Conservation (phyloP, 1,139 yeast species). For the Kluyveromyces marxianus region DNA sequence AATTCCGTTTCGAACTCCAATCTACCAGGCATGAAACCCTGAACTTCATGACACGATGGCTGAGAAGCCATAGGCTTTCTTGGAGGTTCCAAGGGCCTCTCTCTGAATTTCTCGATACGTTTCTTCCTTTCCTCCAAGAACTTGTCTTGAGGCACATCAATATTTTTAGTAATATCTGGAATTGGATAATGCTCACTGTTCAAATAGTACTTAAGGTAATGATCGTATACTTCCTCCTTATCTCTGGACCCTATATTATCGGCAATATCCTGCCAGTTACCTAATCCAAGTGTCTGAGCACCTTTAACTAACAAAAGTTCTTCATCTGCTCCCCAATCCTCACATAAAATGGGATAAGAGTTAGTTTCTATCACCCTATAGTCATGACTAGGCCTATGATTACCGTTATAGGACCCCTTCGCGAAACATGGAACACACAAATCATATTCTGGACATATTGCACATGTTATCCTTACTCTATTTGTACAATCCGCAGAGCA, state of each 20-base stretch:
- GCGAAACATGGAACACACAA: conserved; percentile 95
- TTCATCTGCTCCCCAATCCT: conserved; percentile 98
- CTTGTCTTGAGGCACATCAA: conserved; percentile 57
- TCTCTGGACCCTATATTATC: conserved; percentile 91
- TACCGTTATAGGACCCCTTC: conserved; percentile 69
- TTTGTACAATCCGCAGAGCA: conserved; percentile 93
- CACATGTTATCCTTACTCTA: conserved; percentile 84
- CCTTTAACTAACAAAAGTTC: conserved; percentile 85
- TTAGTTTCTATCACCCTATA: conserved; percentile 89
- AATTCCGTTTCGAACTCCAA: conserved; percentile 93
- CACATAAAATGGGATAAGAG: conserved; percentile 84
- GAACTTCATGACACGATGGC: conserved; percentile 94
- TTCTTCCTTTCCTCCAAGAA: conserved; percentile 62
- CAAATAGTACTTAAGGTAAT: conserved; percentile 65
- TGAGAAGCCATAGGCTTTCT: conserved; percentile 85
- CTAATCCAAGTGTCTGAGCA: conserved; percentile 82
- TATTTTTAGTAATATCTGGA: conserved; percentile 69
- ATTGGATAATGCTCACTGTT: conserved; percentile 69
- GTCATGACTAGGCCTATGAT: conserved; percentile 92
- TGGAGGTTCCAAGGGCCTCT: conserved; percentile 69
- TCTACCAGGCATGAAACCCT: conserved; percentile 98
- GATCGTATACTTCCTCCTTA: conserved; percentile 84
- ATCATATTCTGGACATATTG: conserved; percentile 88
- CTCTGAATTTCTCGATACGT: conserved; percentile 64
- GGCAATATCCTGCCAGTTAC: conserved; percentile 95